Evolutionary conservation across 768 basidiomycete genomes (phyloP).

Genomic region (Auriscalpium vulgare): DNA sequence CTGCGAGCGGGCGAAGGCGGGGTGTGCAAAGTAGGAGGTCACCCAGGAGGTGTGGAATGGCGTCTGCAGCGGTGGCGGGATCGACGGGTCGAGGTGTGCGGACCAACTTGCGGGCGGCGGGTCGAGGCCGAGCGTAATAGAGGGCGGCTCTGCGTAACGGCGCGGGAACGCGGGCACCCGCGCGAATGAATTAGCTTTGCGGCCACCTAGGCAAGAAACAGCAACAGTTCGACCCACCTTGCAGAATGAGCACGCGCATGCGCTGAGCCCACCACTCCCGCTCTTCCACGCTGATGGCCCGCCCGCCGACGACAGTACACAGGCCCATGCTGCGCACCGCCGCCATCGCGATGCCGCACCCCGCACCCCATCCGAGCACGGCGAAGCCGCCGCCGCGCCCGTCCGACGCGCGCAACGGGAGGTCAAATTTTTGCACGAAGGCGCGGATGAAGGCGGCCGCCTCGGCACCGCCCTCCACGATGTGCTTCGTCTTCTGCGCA

Average conservation of each 20-base stretch:
- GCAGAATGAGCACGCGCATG: not conserved
- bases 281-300: not conserved
- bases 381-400: not conserved
- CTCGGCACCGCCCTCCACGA: not conserved
- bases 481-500: not conserved
- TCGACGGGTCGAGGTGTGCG: not conserved
- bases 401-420: not conserved
- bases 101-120: not conserved
- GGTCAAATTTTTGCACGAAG: not conserved
- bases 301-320: too few relatives aligned
- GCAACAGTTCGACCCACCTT: not conserved
- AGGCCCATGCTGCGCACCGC: not conserved
- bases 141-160: not conserved
- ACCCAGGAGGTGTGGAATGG: not conserved
- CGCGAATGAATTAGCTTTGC: not conserved
- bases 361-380: not conserved
- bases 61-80: not conserved
- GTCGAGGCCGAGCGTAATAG: not conserved
- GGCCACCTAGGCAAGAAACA: not conserved
- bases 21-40: not conserved
- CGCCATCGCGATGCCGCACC: not conserved
- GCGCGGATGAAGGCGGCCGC: not conserved
- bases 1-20: not conserved
- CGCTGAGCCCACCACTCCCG: not conserved
- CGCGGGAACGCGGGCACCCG: not conserved